Evolutionary conservation across 2,329 filamentous ascomycete genomes (phyloP).

Genomic region (Neonectria faginata): DNA sequence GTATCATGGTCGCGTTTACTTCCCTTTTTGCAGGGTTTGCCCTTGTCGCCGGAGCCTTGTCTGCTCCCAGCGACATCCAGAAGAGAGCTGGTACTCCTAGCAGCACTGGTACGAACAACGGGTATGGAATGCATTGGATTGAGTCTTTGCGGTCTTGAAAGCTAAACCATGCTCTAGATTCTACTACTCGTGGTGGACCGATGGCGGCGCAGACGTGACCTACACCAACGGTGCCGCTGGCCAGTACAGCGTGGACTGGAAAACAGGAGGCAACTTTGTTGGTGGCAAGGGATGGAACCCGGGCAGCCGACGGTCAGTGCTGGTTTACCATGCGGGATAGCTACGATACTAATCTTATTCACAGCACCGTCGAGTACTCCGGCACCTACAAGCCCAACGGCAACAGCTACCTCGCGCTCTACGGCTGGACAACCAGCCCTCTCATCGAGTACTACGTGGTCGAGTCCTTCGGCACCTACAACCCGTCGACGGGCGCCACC

Average conservation of each 20-base stretch:
- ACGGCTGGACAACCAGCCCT: constrained; percentile 54
- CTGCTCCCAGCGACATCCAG: constrained; percentile 43
- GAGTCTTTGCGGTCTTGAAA: background rate
- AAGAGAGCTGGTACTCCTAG: constrained; percentile 50
- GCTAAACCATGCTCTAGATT: constrained; percentile 40
- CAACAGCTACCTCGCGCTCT: constrained; percentile 53
- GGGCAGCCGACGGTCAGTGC: constrained; percentile 53
- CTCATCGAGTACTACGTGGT: constrained; percentile 55
- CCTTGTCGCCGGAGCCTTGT: constrained; percentile 36
- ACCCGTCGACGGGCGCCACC: constrained; percentile 48
- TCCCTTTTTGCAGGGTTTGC: constrained; percentile 43
- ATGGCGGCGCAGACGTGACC: constrained; percentile 55
- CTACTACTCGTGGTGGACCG: constrained; percentile 62
- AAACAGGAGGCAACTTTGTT: constrained; percentile 45
- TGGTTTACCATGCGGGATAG: background rate
- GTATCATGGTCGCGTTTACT: constrained; percentile 43
- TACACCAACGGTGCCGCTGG: constrained; percentile 59
- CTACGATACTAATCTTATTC: background rate
- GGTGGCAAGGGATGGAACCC: constrained; percentile 39
- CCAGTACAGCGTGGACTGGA: constrained; percentile 58
- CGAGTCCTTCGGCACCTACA: constrained; percentile 53
- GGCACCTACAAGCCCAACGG: constrained; percentile 49
- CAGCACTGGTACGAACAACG: constrained; percentile 51
- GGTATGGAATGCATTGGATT: constrained; percentile 31
- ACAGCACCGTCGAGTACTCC: constrained; percentile 39